Conservation (phyloP, 768 basidiomycete species). For the Favolaschia claudopus region DNA sequence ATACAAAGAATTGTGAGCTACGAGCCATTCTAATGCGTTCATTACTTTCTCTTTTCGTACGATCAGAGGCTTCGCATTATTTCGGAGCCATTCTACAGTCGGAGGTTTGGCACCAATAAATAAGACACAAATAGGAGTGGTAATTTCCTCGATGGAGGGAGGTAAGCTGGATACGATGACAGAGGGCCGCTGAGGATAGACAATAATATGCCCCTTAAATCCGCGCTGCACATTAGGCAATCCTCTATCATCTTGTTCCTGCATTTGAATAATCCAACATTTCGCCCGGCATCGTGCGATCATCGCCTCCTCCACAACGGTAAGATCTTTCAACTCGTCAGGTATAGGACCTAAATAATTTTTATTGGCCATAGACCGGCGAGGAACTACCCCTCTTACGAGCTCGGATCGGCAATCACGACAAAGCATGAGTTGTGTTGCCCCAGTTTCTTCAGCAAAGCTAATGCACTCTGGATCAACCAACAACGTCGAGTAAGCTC, state of each 20-base stretch:
- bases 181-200: slow-evolving; percentile 2
- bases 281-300: slow-evolving; percentile 22
- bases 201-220: background rate
- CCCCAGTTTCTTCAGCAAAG: background rate
- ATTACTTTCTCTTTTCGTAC: background rate
- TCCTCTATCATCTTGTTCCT: slow-evolving; percentile 18
- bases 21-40: slow-evolving; percentile 3
- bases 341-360: slow-evolving; percentile 14
- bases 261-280: slow-evolving; percentile 1
- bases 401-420: background rate
- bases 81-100: background rate
- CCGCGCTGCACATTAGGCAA: slow-evolving; percentile 11
- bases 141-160: slow-evolving; percentile 3
- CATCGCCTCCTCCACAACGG: slow-evolving; percentile 18
- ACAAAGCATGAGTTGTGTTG: background rate
- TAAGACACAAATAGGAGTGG: background rate
- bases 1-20: slow-evolving; percentile 1
- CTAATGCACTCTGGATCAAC: background rate
- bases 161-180: background rate
- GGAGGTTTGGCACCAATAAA: slow-evolving; percentile 5
- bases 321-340: slow-evolving; percentile 6
- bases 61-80: background rate
- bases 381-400: background rate
- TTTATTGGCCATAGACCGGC: background rate
- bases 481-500: background rate